Conservation (phyloP, 2,329 filamentous ascomycete species). For the Zymoseptoria ardabiliae region DNA sequence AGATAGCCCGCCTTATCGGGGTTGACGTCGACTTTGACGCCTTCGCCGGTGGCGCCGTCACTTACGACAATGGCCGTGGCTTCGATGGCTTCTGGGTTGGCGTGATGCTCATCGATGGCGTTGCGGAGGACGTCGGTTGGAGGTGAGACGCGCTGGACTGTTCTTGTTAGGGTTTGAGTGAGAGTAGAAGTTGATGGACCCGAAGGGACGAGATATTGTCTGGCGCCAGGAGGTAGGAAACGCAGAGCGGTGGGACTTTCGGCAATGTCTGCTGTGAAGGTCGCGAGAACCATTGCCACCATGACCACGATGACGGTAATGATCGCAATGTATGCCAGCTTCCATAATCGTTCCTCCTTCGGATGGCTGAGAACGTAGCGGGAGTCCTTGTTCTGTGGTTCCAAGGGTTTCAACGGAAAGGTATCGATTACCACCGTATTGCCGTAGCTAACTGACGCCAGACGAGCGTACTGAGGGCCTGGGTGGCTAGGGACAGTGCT, state of each 20-base stretch:
- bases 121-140: conserved; percentile 2
- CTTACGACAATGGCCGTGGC: conserved; percentile 34
- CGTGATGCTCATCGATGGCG: conserved; percentile 14
- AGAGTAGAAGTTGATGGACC: conserved; percentile 48
- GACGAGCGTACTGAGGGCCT: conserved; percentile 57
- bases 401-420: conserved; percentile 55
- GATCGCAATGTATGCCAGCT: conserved; percentile 50
- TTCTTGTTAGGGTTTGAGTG: conserved; percentile 28
- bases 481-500: conserved; percentile 12
- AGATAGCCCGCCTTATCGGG: conserved; percentile 36
- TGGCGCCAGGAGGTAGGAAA: conserved; percentile 36
- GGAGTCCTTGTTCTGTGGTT: conserved; percentile 41
- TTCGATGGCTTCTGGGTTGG: conserved; percentile 13
- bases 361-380: conserved; percentile 63
- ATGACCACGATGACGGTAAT: conserved; percentile 55
- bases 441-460: conserved; percentile 74
- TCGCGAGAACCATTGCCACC: conserved; percentile 55
- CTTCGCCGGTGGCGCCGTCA: conserved; percentile 29
- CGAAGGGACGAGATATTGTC: not conserved
- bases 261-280: conserved; percentile 45
- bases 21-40: conserved; percentile 30
- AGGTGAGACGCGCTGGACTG: not conserved
- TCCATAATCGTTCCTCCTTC: conserved; percentile 46
- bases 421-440: conserved; percentile 75
- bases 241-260: conserved; percentile 10